Base-by-base conservation (phyloP, 345 rosid genomes). In the Syzygium jambos region DNA sequence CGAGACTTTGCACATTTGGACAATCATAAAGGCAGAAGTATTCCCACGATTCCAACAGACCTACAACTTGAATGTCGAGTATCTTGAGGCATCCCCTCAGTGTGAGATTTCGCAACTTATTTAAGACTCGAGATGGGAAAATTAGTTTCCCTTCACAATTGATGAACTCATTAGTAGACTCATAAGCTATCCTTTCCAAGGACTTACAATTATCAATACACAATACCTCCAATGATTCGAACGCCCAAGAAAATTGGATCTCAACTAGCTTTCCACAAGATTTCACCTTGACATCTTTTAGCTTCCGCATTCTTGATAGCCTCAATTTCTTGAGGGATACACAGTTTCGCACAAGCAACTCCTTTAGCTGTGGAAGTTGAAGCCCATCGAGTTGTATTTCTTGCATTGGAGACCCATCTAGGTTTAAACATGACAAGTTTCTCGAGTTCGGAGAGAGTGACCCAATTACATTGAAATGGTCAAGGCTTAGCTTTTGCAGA, bases 221-320 rank as follows among this genome's bases (percentile, higher is more conserved):
- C 77, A 63, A 29, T 15, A 11, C 41, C 61, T 23, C 63, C 1
- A 23, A 1, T 57, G 63, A 57, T 57, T 57, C 3, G 0, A 23
- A 57, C 63, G 4, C 63, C n/a, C 14, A 23, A 57, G 29, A 57
- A 4, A 23, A 10, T 57, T 10, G 63, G 63, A 57, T 25, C 14
- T 4, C 29, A 23, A 57, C n/a, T 57, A 57, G 0, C 29, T 57
- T 10, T 10, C 0, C 0, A 57, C 63, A 57, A 2, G 0, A 2
- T 0, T 0, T 0, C 63, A 56, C 6, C 0, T 0, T 2, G 63
- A 56, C 63, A 23, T 23, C 0, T 0, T 57, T 23, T 0, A 57
- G 63, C 63, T 57, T 57, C 5, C 3, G 10, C 29, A 23, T 57
- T 10, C n/a, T 57, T 57, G 63, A 57, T 57, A 57, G 29, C 63